Conservation (phyloP, 176 grass and related monocot genomes). For the Triticum turgidum region DNA sequence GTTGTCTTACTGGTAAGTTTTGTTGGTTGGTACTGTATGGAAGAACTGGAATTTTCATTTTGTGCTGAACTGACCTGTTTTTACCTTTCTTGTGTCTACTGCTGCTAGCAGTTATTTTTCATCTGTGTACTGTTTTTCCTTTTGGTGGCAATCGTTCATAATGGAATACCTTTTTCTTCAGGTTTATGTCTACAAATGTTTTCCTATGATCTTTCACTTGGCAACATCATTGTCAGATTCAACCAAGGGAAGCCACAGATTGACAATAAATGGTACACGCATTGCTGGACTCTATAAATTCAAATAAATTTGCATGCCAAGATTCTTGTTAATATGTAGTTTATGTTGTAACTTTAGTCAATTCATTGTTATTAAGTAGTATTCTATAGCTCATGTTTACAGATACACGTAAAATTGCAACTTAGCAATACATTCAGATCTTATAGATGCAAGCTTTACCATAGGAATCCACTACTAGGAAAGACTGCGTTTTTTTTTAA, state of each 20-base stretch:
- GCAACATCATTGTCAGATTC: conserved; percentile 64
- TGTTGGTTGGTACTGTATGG: background rate
- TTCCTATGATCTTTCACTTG: conserved; percentile 58
- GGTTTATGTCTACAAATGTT: conserved; percentile 92
- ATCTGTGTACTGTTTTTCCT: background rate
- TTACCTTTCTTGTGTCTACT: background rate
- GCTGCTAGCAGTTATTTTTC: conserved; percentile 5
- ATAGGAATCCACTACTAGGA: background rate
- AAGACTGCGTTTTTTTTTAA: background rate
- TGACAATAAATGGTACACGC: conserved; percentile 80
- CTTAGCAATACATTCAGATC: background rate
- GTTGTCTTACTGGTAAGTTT: conserved; percentile 81
- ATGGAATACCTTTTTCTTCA: conserved; percentile 38
- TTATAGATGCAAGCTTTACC: conserved; percentile 7
- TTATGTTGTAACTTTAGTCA: background rate
- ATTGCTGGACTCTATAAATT: conserved; percentile 16
- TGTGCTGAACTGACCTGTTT: conserved; percentile 16
- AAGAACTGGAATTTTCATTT: conserved; percentile 18
- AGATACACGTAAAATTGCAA: background rate
- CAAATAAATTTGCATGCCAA: conserved; percentile 26
- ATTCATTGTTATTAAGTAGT: background rate
- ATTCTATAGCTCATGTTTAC: background rate
- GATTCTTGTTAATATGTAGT: conserved; percentile 3
- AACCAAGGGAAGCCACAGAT: conserved; percentile 79
- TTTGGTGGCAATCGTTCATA: conserved; percentile 20